Base-by-base conservation (phyloP, 2,329 filamentous ascomycete genomes). In the Phyllosticta ampelicida region DNA sequence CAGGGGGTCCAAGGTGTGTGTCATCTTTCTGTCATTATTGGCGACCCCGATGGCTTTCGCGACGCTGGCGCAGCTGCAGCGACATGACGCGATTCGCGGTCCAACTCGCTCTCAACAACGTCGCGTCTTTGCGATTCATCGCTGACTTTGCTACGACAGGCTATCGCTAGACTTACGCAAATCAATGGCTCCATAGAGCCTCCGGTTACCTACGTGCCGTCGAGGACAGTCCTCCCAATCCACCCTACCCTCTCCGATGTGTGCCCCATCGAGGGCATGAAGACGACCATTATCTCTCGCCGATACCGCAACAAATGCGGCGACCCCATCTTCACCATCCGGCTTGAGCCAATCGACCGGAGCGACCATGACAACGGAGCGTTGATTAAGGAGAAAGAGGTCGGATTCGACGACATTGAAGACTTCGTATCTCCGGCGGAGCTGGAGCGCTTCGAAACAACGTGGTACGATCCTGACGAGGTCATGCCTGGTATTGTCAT, bases 401-500 rank as follows among this genome's bases (percentile, higher is more conserved):
- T 51, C 8, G 19, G 13, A 13, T 23, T 58, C 3, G 51, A 53
- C 5, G 56, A 54, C 20, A 29, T 58, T 6, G 44, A 54, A 19
- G 44, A 26, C 10, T 58, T 36, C 19, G 56, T 58, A 6, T 50
- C 44, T 18, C 5, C 36, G 28, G 51, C 51, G 19, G 56, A 58
- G 56, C 52, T 58, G 19, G 56, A 58, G 26, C 56, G 56, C 11
- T 58, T 58, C 51, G 56, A 58, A 48, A 36, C 49, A 9, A 28
- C 5, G 13, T 54, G 23, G 13, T 44, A 50, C 11, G 51, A 58
- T 21, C 50, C 48, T 8, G 36, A 49, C 10, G 56, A 53, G 11
- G 44, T 54, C 9, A 18, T 54, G 26, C 23, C 48, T 0, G 56
- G 48, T 19, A 23, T 23, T 19, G 49, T 26, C 5, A 11, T 51